Evolutionary conservation across 306 rosid species (phyloP).

Genomic region (Inga oerstediana): DNA sequence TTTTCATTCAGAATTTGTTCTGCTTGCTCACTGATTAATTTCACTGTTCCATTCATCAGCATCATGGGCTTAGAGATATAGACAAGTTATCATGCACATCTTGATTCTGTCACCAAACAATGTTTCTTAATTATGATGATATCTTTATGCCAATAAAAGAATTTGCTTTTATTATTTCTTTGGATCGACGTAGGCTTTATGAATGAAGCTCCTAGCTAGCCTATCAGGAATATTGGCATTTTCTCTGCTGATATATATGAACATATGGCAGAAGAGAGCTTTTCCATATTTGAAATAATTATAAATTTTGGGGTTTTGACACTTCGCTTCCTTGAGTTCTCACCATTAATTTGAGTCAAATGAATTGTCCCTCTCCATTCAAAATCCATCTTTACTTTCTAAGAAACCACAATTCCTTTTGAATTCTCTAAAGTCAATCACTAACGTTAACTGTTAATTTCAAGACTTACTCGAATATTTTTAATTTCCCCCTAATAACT

Average conservation of each 20-base stretch:
- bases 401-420: background rate
- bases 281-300: background rate
- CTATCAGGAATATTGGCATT: background rate
- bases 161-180: conserved; percentile 9
- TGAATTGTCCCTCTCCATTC: background rate
- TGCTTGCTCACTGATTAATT: background rate
- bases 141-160: background rate
- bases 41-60: background rate
- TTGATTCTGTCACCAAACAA: background rate
- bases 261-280: background rate
- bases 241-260: background rate
- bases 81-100: background rate
- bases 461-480: background rate
- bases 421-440: conserved; percentile 3
- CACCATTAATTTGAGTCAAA: conserved; percentile 5
- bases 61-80: background rate
- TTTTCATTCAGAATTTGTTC: conserved; percentile 40
- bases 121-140: background rate
- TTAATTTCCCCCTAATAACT: background rate
- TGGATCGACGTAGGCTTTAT: background rate
- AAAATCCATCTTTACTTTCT: conserved; percentile 4
- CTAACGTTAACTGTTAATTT: background rate
- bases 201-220: background rate
- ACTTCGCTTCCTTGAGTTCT: background rate
- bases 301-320: background rate